Base-by-base conservation (phyloP, 2,329 filamentous ascomycete genomes). In the Aspergillus proliferans region DNA sequence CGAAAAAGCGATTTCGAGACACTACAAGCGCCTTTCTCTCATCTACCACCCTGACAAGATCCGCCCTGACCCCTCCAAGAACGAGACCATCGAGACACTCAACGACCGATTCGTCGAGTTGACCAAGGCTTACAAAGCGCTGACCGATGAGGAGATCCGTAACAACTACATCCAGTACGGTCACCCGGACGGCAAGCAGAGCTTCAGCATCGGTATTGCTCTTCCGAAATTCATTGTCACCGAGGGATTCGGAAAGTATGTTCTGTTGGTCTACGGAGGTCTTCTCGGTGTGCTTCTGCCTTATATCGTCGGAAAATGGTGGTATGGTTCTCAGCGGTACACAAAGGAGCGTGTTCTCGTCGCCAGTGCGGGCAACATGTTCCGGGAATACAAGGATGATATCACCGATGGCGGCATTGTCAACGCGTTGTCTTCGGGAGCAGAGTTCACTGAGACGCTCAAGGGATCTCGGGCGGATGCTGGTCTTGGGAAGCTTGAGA, bases 161-260 rank as follows among this genome's bases (percentile, higher is more conserved):
- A 95, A 95, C 73, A 98, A 98, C 76, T 98, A 88, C 71, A 84
- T 95, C 47, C 87, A 95, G 69, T 98, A 87, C 63, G 93, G 93
- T 48, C 90, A 98, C 69, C 93, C 93, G 6, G 93, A 98, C 67
- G 93, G 93, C 66, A 97, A 96, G 79, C 93, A 98, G 74, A 92
- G 90, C 68, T 93, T 91, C 72, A 96, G 90, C 73, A 97, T 98
- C 64, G 92, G 93, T 56, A 98, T 98, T 58, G 93, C 92, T 42
- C 80, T 98, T 42, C 93, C 93, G 42, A 86, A 93, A 68, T 88
- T 93, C 71, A 90, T 98, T 61, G 81, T 98, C 48, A 87, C 88
- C 12, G 89, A 96, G 58, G 92, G 91, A 48, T 94, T 93, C 68
- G 92, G 91, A 57, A 97, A 96, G 76, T 97, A 94, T 65, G 87